phyloP scores from a whole-genome alignment of 2,329 filamentous ascomycete genomes.

The Aotearoamyces nothofagi region DNA sequence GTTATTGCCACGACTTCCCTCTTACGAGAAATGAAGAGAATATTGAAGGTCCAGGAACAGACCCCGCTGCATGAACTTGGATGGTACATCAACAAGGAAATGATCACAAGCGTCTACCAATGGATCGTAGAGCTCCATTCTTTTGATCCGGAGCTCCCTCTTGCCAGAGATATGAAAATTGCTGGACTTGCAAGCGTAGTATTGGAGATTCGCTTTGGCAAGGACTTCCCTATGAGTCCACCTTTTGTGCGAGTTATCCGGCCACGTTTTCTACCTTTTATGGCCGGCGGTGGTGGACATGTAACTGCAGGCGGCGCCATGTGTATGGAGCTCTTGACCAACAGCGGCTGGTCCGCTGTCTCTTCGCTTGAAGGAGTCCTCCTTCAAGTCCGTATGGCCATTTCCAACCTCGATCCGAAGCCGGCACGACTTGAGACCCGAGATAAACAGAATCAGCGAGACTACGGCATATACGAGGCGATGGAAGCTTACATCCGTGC shows the following conservation, averaged over 20 bases:
- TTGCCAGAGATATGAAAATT: slow-evolving; percentile 60
- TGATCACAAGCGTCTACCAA: slow-evolving; percentile 52
- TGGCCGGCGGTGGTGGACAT: slow-evolving; percentile 65
- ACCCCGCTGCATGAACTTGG: slow-evolving; percentile 53
- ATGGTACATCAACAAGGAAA: slow-evolving; percentile 61
- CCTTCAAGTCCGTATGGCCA: slow-evolving; percentile 64
- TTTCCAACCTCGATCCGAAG: slow-evolving; percentile 49
- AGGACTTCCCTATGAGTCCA: slow-evolving; percentile 60
- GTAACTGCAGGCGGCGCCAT: slow-evolving; percentile 74
- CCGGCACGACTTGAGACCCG: slow-evolving; percentile 50
- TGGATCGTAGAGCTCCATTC: slow-evolving; percentile 87
- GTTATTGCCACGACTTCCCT: slow-evolving; percentile 43
- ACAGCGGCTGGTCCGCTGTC: slow-evolving; percentile 64
- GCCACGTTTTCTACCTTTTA: slow-evolving; percentile 62
- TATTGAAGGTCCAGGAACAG: slow-evolving; percentile 47
- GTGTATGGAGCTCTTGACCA: slow-evolving; percentile 73
- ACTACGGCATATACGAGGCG: slow-evolving; percentile 31
- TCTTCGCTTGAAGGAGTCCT: slow-evolving; percentile 66
- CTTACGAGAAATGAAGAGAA: slow-evolving; percentile 44
- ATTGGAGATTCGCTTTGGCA: slow-evolving; percentile 67
- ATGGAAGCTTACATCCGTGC: slow-evolving; percentile 58
- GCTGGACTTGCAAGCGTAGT: slow-evolving; percentile 51
- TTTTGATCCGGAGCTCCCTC: slow-evolving; percentile 52
- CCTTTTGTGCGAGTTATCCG: slow-evolving; percentile 75
- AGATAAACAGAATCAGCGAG: not conserved